Conservation (phyloP, 116 monocot species). For the Iris pallida region DNA sequence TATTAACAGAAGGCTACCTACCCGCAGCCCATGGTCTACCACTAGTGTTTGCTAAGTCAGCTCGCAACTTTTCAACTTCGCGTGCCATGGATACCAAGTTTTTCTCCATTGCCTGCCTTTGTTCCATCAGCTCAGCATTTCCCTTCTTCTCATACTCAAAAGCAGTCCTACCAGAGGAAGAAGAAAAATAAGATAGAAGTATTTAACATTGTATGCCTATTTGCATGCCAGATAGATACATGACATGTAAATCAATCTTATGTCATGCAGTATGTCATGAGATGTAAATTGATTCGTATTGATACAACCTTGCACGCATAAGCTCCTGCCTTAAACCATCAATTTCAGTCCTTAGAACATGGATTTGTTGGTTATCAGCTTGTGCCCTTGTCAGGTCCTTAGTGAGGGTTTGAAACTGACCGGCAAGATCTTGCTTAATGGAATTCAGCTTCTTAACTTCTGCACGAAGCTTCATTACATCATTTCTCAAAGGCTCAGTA, state of each 20-base stretch:
- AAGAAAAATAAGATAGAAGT: neutral
- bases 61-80: constrained; percentile 81
- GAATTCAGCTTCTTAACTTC: constrained; percentile 57
- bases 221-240: neutral
- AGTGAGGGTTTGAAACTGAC: constrained; percentile 52
- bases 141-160: constrained; percentile 89
- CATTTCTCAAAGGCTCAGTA: constrained; percentile 40
- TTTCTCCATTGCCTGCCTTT: constrained; percentile 88
- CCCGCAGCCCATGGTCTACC: constrained; percentile 60
- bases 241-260: neutral
- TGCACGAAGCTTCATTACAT: constrained; percentile 42
- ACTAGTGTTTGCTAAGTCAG: constrained; percentile 46
- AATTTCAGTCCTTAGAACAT: constrained; percentile 54
- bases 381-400: constrained; percentile 61
- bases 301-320: constrained; percentile 50
- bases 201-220: neutral
- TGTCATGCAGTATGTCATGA: neutral
- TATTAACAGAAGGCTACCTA: constrained; percentile 20
- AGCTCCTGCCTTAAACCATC: constrained; percentile 65
- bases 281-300: neutral
- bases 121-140: constrained; percentile 70
- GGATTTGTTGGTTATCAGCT: constrained; percentile 57
- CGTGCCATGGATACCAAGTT: constrained; percentile 90
- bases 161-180: constrained; percentile 39
- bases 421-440: constrained; percentile 51